These are phyloP conservation scores for Prunus mira DNA, from an alignment of 306 rosid genomes.

Conservation along the genomic window DNA sequence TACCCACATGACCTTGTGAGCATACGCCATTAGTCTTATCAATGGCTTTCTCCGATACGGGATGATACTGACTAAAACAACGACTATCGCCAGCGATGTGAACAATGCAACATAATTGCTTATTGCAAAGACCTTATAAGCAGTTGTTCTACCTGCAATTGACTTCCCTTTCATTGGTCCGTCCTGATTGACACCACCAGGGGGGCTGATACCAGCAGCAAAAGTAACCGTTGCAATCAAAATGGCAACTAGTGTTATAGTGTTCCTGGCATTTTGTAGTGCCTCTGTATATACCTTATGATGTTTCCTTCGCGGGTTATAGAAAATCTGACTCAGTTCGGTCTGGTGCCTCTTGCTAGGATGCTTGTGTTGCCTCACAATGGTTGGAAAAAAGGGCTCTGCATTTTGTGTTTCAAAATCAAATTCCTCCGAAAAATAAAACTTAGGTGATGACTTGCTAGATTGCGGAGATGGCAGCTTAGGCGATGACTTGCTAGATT, in stretches of 20 bases:
- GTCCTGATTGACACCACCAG: slow-evolving; percentile 58
- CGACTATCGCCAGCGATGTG: slow-evolving; percentile 57
- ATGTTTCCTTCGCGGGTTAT: slow-evolving; percentile 17
- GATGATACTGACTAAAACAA: slow-evolving; percentile 69
- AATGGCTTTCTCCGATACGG: slow-evolving; percentile 57
- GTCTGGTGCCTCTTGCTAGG: neutral
- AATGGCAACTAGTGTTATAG: slow-evolving; percentile 57
- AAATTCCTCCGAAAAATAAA: slow-evolving; percentile 20
- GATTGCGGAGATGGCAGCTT: neutral
- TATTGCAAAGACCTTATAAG: slow-evolving; percentile 66
- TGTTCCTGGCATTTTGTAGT: slow-evolving; percentile 68
- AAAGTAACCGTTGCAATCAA: slow-evolving; percentile 80
- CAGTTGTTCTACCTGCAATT: slow-evolving; percentile 36
- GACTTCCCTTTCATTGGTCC: slow-evolving; percentile 50
- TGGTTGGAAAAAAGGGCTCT: slow-evolving; percentile 22
- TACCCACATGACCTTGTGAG: slow-evolving; percentile 78
- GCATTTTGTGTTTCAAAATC: slow-evolving; percentile 21
- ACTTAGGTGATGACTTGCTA: neutral
- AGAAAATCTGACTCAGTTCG: slow-evolving; percentile 1
- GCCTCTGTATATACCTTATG: slow-evolving; percentile 56
- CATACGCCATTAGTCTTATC: slow-evolving; percentile 35
- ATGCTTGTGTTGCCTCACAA: slow-evolving; percentile 21
- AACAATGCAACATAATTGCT: slow-evolving; percentile 68
- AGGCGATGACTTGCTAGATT: slow-evolving; percentile 19
- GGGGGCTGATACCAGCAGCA: slow-evolving; percentile 75